Conservation (phyloP, 2,329 filamentous ascomycete species). For the Hypoxylon sp. region DNA sequence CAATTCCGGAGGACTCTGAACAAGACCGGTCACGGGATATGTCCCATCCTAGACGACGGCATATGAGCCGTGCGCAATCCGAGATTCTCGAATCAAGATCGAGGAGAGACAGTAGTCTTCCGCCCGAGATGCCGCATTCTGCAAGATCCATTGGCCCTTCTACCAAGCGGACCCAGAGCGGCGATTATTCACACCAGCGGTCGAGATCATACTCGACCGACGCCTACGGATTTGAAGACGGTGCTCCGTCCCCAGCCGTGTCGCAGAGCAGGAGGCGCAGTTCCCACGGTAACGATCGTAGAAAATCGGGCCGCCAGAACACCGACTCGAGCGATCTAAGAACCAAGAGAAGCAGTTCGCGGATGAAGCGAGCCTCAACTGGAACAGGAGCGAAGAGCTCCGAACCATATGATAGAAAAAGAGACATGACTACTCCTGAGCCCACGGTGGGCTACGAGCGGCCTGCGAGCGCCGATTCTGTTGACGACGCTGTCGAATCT, state of each 20-base stretch:
- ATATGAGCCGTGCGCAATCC: conserved; percentile 36
- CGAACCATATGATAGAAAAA: conserved; percentile 41
- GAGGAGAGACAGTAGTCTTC: conserved; percentile 41
- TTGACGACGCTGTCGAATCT: conserved; percentile 85
- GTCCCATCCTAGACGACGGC: conserved; percentile 35
- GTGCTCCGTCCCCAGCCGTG: conserved; percentile 74
- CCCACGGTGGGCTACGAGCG: conserved; percentile 70
- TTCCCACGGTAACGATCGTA: conserved; percentile 54
- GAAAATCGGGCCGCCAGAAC: conserved; percentile 57
- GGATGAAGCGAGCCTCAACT: conserved; percentile 65
- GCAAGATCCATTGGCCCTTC: conserved; percentile 35
- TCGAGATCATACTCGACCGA: conserved; percentile 37
- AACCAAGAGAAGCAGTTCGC: conserved; percentile 64
- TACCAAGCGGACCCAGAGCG: conserved; percentile 36
- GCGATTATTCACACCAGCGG: conserved; percentile 36
- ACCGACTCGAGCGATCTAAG: conserved; percentile 56
- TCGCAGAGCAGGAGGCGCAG: conserved; percentile 66
- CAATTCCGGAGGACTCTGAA: conserved; percentile 55
- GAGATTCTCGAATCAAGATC: conserved; percentile 35
- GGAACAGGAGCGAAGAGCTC: conserved; percentile 49
- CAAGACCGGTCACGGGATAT: conserved; percentile 32
- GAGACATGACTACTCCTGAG: conserved; percentile 46
- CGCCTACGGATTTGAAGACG: conserved; percentile 60
- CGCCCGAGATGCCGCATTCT: conserved; percentile 44
- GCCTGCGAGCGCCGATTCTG: conserved; percentile 81